A percentile compares a stretch with the other conserved stretches of the same genome.
Conservation (phyloP, 2,329 filamentous ascomycete species). For the Cordyceps farinosa region DNA sequence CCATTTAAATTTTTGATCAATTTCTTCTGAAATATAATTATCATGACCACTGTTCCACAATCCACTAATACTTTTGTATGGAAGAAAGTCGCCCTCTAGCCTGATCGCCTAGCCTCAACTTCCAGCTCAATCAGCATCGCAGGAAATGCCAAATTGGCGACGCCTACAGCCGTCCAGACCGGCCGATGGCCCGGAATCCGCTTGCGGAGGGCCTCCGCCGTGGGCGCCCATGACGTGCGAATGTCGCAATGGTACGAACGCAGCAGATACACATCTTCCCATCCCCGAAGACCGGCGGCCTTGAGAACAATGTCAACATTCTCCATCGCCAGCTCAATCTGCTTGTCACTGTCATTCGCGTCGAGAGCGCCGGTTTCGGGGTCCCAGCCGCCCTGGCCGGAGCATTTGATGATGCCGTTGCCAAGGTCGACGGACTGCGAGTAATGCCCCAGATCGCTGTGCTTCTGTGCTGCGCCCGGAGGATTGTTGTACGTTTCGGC, state of each 20-base stretch:
- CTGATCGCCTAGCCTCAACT: neutral
- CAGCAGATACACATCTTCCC: constrained; percentile 29
- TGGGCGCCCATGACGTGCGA: constrained; percentile 12
- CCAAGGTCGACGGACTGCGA: constrained; percentile 25
- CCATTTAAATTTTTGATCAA: too few relatives aligned
- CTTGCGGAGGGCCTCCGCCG: neutral
- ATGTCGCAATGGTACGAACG: constrained; percentile 26
- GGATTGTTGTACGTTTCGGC: neutral
- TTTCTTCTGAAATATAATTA: too few relatives aligned
- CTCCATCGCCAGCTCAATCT: constrained; percentile 19
- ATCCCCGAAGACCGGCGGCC: constrained; percentile 23
- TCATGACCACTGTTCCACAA: too few relatives aligned
- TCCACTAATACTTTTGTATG: too few relatives aligned
- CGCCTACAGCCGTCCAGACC: neutral
- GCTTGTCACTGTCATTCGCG: constrained; percentile 16
- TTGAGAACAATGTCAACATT: constrained; percentile 27
- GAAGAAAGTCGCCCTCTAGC: too few relatives aligned
- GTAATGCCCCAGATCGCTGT: constrained; percentile 20
- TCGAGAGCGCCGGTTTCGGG: constrained; percentile 20
- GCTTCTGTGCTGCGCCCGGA: neutral
- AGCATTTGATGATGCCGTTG: constrained; percentile 24
- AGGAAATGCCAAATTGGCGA: neutral
- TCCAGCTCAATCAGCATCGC: neutral
- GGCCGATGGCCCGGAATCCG: neutral
- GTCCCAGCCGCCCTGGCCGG: constrained; percentile 26